Conservation (phyloP, 257 asterid species). For the Eucommia ulmoides region DNA sequence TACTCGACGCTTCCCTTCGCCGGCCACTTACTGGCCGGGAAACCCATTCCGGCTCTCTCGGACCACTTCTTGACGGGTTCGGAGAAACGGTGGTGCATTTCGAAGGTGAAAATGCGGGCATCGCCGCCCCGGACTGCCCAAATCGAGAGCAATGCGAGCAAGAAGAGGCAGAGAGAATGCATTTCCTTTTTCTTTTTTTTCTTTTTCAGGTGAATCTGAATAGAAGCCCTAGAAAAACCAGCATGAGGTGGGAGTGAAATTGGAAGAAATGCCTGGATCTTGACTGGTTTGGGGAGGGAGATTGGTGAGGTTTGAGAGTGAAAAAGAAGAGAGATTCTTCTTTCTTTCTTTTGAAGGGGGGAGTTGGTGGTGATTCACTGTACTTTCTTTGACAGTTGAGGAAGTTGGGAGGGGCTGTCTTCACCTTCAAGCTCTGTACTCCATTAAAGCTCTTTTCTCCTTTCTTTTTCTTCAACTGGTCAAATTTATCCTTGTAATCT, state of each 20-base stretch:
- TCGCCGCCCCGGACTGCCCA: neutral
- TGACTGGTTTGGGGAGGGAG: neutral
- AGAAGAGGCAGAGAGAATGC: neutral
- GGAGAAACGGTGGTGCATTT: neutral
- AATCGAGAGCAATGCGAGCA: neutral
- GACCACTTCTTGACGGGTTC: neutral
- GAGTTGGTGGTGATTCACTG: neutral
- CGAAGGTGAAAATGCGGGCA: neutral
- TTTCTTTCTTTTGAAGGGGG: neutral
- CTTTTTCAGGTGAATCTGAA: neutral
- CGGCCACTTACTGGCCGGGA: neutral
- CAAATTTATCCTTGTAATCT: too few species aligned
- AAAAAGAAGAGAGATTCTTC: neutral
- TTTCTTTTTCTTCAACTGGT: too few species aligned
- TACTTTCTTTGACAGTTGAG: neutral
- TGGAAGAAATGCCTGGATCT: neutral
- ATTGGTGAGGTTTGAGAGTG: neutral
- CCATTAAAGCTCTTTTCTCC: too few species aligned
- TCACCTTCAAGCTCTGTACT: too few species aligned
- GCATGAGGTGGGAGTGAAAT: neutral
- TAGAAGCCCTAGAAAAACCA: neutral
- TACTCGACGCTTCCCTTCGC: neutral
- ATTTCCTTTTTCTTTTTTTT: too few species aligned
- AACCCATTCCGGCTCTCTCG: neutral
- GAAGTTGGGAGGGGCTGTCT: neutral